Percentiles rank a stretch among this genome's conserved stretches.
These are phyloP conservation scores for Fusarium clavum DNA, from an alignment of 2,329 filamentous ascomycete genomes.

Conservation along the genomic window DNA sequence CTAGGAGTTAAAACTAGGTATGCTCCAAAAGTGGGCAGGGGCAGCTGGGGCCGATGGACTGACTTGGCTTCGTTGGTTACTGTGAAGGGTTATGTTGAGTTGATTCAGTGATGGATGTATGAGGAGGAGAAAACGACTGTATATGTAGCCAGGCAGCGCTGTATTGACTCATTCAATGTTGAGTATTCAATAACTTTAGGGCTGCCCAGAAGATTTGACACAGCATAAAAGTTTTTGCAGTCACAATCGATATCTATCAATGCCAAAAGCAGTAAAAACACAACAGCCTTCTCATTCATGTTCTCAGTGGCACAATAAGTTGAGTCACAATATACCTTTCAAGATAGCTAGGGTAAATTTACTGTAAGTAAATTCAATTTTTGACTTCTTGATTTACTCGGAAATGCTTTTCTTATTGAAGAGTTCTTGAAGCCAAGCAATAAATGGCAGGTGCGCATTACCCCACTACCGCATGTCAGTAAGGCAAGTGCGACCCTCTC, in stretches of 20 bases:
- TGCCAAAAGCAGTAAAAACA: not conserved
- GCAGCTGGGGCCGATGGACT: not conserved
- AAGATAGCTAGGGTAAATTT: fast-evolving
- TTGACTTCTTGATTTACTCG: not conserved
- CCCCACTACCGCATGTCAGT: not conserved
- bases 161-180: not conserved
- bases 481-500: not conserved
- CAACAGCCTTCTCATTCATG: not conserved
- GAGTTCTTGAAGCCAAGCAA: not conserved
- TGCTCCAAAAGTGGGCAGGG: not conserved
- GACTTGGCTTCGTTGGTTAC: not conserved
- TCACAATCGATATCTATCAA: not conserved
- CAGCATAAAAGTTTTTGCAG: not conserved
- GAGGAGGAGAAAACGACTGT: not conserved
- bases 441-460: not conserved
- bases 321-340: not conserved
- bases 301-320: not conserved
- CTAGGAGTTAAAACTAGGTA: not conserved
- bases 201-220: not conserved
- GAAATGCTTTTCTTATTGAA: not conserved
- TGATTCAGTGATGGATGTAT: not conserved
- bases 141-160: not conserved
- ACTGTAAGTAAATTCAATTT: not conserved
- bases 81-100: not conserved
- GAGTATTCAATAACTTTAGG: not conserved